Evolutionary conservation across 2,329 filamentous ascomycete genomes (phyloP).

Genomic region (Tolypocladium guangdongense): DNA sequence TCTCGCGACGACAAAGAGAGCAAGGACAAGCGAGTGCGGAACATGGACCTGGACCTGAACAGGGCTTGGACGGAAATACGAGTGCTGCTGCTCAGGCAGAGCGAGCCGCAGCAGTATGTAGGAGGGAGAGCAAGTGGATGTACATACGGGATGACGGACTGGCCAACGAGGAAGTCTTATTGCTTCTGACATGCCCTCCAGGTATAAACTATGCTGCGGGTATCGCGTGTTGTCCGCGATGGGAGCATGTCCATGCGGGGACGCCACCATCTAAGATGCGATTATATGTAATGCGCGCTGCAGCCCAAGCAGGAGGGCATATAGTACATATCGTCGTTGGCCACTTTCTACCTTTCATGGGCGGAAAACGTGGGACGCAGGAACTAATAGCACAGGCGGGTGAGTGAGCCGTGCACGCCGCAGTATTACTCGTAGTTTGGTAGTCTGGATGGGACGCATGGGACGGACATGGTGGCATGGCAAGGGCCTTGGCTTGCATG

Average conservation of each 20-base stretch:
- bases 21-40: background rate
- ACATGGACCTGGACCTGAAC: background rate
- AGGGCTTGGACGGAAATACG: background rate
- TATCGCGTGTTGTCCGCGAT: background rate
- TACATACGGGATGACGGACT: background rate
- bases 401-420: background rate
- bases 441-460: background rate
- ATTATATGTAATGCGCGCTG: background rate
- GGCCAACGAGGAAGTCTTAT: background rate
- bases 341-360: slow-evolving; percentile 6
- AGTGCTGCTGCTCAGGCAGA: background rate
- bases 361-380: background rate
- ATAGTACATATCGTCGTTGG: background rate
- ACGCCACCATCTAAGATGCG: slow-evolving; percentile 5
- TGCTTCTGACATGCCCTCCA: background rate
- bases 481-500: background rate
- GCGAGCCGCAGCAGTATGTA: background rate
- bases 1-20: background rate
- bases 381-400: background rate
- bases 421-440: background rate
- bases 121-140: background rate
- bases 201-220: background rate
- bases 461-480: background rate
- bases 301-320: background rate
- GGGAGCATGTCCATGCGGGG: background rate